Percentiles rank a stretch among this genome's conserved stretches.
phyloP scores from a whole-genome alignment of 148 eudicot species.

The Heliosperma pusillum region DNA sequence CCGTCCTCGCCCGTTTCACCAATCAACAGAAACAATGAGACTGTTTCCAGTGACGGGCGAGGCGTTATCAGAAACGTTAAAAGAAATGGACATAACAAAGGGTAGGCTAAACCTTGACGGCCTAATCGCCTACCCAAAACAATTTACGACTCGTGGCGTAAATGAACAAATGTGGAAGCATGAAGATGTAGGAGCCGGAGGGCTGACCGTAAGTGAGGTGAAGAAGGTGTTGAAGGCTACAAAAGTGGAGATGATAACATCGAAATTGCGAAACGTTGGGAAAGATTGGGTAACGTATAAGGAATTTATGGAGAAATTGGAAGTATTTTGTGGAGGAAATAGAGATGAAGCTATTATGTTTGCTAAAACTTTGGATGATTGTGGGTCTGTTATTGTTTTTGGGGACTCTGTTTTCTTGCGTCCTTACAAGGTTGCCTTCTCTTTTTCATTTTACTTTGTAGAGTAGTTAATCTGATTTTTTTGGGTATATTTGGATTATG shows the following conservation, averaged over 20 bases:
- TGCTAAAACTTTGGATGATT: constrained; percentile 68
- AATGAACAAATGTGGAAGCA: neutral
- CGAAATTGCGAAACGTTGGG: constrained; percentile 29
- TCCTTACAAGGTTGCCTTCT: constrained; percentile 66
- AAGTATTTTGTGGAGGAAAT: constrained; percentile 30
- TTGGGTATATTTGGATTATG: too few species aligned
- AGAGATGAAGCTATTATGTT: constrained; percentile 40
- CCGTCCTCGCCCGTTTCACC: constrained; percentile 30
- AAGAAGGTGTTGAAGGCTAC: constrained; percentile 56
- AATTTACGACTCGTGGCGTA: constrained; percentile 11
- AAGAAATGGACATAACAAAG: constrained; percentile 44
- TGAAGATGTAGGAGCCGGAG: constrained; percentile 10
- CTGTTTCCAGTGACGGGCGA: constrained; percentile 36
- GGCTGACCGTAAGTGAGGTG: constrained; percentile 52
- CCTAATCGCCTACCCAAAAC: constrained; percentile 30
- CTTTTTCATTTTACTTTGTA: neutral
- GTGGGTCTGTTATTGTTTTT: constrained; percentile 70
- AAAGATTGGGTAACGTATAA: constrained; percentile 42
- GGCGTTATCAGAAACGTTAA: constrained; percentile 39
- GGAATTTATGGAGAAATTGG: constrained; percentile 52
- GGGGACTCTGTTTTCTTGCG: constrained; percentile 66
- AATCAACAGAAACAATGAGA: constrained; percentile 25
- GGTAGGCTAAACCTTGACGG: constrained; percentile 57
- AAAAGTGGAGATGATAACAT: constrained; percentile 49
- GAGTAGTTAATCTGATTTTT: too few species aligned